These are phyloP conservation scores for Prunus kanzakura DNA, from an alignment of 306 rosid species.

Conservation along the genomic window DNA sequence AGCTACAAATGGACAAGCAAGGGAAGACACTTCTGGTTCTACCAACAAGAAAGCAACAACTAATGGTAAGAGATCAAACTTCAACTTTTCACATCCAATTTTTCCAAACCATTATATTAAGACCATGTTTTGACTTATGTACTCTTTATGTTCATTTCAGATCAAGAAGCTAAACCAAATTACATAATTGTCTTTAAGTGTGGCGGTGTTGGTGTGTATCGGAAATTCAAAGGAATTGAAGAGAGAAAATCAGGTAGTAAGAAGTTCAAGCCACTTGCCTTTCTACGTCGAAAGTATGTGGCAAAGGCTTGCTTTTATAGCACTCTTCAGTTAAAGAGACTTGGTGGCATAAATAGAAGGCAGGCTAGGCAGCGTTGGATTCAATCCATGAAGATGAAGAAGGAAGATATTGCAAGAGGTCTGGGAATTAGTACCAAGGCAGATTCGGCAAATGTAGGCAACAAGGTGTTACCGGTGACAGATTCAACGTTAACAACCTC, in stretches of 20 bases:
- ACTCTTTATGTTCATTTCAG: slow-evolving; percentile 29
- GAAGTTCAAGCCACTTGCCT: slow-evolving; percentile 42
- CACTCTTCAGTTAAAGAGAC: slow-evolving; percentile 42
- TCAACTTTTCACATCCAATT: too few relatives aligned
- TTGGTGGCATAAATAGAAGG: slow-evolving; percentile 24
- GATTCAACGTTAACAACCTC: slow-evolving; percentile 45
- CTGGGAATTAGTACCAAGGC: slow-evolving; percentile 35
- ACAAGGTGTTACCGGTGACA: slow-evolving; percentile 68
- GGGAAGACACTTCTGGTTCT: slow-evolving; percentile 31
- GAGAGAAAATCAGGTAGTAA: slow-evolving; percentile 33
- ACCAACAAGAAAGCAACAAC: slow-evolving; percentile 30
- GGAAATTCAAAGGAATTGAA: slow-evolving; percentile 26
- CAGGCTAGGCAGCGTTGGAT: slow-evolving; percentile 23
- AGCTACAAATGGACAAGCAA: slow-evolving; percentile 36
- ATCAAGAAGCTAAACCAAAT: slow-evolving; percentile 33
- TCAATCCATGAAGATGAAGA: slow-evolving; percentile 58
- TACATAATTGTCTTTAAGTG: slow-evolving; percentile 28
- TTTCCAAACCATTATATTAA: background rate
- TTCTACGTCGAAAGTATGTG: slow-evolving; percentile 45
- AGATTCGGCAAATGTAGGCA: slow-evolving; percentile 50
- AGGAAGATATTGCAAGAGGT: slow-evolving; percentile 43
- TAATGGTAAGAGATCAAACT: slow-evolving; percentile 41
- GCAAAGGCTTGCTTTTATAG: slow-evolving; percentile 52
- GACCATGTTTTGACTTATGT: background rate
- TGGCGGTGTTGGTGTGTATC: slow-evolving; percentile 28